These are phyloP conservation scores for Trametes villosa DNA, from an alignment of 768 basidiomycete species.

Conservation along the genomic window DNA sequence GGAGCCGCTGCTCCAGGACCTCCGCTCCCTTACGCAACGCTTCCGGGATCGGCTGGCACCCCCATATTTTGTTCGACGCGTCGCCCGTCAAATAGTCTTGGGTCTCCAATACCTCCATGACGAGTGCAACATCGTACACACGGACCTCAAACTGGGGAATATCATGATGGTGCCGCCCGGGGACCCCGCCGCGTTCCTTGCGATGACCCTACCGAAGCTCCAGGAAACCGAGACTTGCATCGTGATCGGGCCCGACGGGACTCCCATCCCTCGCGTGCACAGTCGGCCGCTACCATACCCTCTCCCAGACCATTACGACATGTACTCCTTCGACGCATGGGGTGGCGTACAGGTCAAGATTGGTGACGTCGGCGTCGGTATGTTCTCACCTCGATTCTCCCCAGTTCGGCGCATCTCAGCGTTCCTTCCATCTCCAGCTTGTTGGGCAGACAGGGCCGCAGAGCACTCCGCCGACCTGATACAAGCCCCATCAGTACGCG, in stretches of 20 bases:
- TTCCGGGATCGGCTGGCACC: neutral
- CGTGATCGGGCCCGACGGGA: neutral
- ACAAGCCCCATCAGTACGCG: conserved; percentile 9
- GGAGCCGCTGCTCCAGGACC: conserved; percentile 11
- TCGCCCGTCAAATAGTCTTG: conserved; percentile 8
- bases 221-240: neutral
- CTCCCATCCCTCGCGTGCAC: neutral
- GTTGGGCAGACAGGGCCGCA: neutral
- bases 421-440: neutral
- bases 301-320: conserved; percentile 1
- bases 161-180: neutral
- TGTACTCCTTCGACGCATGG: conserved; percentile 2
- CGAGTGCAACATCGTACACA: conserved; percentile 12
- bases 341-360: neutral
- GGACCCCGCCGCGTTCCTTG: neutral
- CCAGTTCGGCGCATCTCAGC: neutral
- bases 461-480: conserved; percentile 11
- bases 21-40: conserved; percentile 1
- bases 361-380: conserved; percentile 6
- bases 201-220: neutral
- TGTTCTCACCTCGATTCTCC: neutral
- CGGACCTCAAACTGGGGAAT: neutral
- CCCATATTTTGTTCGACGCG: conserved; percentile 3
- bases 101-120: conserved; percentile 13
- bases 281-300: conserved; percentile 2